phyloP scores from a whole-genome alignment of 768 basidiomycete genomes.

The Termitomyces sp. region DNA sequence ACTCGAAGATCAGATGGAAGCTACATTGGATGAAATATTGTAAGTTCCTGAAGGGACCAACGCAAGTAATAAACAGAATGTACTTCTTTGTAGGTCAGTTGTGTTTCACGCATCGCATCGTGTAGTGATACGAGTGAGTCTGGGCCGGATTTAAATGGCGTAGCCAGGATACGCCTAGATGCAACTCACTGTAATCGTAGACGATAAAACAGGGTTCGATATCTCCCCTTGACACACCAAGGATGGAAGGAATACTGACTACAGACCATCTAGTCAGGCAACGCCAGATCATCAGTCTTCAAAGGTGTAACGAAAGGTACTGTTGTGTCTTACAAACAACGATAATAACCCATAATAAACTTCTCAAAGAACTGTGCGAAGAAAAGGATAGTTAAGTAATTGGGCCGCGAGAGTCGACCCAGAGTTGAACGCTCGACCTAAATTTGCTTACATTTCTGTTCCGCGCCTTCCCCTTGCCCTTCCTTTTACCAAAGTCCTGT shows the following conservation, averaged over 20 bases:
- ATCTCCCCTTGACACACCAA: slow-evolving; percentile 9
- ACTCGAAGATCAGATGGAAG: slow-evolving; percentile 3
- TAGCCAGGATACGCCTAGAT: neutral
- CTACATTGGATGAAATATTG: neutral
- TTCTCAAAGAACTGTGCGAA: slow-evolving; percentile 8
- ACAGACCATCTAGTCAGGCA: slow-evolving; percentile 3
- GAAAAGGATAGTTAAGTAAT: neutral
- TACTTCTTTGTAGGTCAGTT: slow-evolving; percentile 8
- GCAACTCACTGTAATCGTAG: slow-evolving; percentile 2
- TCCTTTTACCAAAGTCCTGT: slow-evolving; percentile 6
- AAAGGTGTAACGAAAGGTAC: neutral
- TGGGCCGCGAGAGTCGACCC: neutral
- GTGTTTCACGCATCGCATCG: slow-evolving; percentile 6
- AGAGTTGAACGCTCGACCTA: neutral
- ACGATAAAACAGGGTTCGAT: slow-evolving; percentile 9
- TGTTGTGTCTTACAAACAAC: slow-evolving; percentile 1
- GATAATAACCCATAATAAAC: slow-evolving; percentile 10
- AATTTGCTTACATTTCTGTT: slow-evolving; percentile 6
- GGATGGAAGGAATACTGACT: slow-evolving; percentile 4
- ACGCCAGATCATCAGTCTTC: neutral
- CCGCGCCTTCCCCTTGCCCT: slow-evolving; percentile 3
- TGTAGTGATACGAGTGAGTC: slow-evolving; percentile 3
- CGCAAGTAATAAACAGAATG: neutral
- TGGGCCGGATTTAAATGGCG: neutral
- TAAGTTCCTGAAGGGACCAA: neutral